Evolutionary conservation across 768 basidiomycete species (phyloP), one percentile per base, ranked within the genome.

Genomic region (Gloeostereum incarnatum): DNA sequence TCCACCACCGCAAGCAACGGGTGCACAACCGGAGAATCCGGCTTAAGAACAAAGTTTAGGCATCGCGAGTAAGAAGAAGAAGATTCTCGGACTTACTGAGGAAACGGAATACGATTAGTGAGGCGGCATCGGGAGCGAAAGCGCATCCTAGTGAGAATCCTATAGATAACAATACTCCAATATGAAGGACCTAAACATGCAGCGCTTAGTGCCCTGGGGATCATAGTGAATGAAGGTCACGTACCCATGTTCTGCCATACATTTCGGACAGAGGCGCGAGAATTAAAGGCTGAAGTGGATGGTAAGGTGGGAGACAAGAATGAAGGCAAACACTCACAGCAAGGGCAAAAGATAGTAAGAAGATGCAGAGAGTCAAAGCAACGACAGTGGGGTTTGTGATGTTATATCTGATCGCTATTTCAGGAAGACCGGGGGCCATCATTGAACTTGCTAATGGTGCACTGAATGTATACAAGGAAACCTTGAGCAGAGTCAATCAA

Each of bases 161-260:
- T 16, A 81, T 46, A 44, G 73, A 82, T 38, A 78, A 56, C 4
- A 84, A 23, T 42, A 82, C 85, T 11, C 62, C 60, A 18, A 82
- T 66, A 49, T 88, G 81, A 26, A 84, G 59, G 19, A 85, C 65
- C 78, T 80, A 39, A 6, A 29, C 3, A 17, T 14, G 26, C 8
- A 29, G n/a, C 26, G n/a, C n/a, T n/a, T n/a, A n/a, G n/a, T n/a
- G n/a, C n/a, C n/a, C n/a, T n/a, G n/a, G n/a, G n/a, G n/a, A n/a
- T 4, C 27, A n/a, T 21, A 9, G 17, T 3, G 18, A 14, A 44
- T 31, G 45, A 30, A n/a, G n/a, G n/a, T n/a, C n/a, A n/a, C n/a
- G n/a, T n/a, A 81, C 81, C 80, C 79, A 82, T 50, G 61, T 68
- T 18, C 83, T 71, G 1, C 81, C 81, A 49, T 78, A 83, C 57